phyloP scores from a whole-genome alignment of 352 stramenopile genomes.

The Phytopythium montanum region DNA sequence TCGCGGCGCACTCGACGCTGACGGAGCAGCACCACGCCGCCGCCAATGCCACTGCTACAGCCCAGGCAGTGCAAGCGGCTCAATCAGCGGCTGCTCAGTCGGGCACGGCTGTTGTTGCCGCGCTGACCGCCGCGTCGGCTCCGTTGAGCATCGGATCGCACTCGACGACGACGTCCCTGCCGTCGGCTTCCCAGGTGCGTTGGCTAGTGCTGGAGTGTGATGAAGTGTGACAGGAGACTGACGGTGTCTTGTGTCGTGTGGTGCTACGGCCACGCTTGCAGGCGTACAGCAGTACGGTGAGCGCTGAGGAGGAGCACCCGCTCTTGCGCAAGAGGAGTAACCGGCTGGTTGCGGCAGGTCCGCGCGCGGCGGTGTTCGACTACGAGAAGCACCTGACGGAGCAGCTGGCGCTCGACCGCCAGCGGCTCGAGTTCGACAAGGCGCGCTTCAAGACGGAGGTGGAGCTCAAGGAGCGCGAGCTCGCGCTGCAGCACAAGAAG shows the following conservation, averaged over 20 bases:
- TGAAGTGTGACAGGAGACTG: background rate
- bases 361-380: slow-evolving; percentile 50
- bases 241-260: background rate
- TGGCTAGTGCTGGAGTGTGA: background rate
- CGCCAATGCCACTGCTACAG: no score
- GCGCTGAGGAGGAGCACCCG: slow-evolving; percentile 14
- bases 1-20: slow-evolving; percentile 31
- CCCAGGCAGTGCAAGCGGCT: slow-evolving; percentile 4
- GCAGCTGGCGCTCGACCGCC: slow-evolving; percentile 64
- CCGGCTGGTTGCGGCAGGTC: slow-evolving; percentile 21
- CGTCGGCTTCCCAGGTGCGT: slow-evolving; percentile 45
- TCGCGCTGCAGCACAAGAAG: slow-evolving; percentile 57
- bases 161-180: slow-evolving; percentile 9
- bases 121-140: slow-evolving; percentile 6
- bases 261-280: background rate
- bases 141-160: slow-evolving; percentile 11
- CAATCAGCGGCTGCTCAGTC: slow-evolving; percentile 10
- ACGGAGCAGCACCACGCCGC: slow-evolving; percentile 27
- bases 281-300: slow-evolving; percentile 31
- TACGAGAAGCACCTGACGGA: slow-evolving; percentile 75
- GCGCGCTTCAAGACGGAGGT: slow-evolving; percentile 71
- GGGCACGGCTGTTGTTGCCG: background rate
- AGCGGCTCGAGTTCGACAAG: slow-evolving; percentile 73
- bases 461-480: slow-evolving; percentile 62
- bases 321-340: slow-evolving; percentile 32